phyloP scores from a whole-genome alignment of 2,329 filamentous ascomycete species.

The Huntiella decipiens region DNA sequence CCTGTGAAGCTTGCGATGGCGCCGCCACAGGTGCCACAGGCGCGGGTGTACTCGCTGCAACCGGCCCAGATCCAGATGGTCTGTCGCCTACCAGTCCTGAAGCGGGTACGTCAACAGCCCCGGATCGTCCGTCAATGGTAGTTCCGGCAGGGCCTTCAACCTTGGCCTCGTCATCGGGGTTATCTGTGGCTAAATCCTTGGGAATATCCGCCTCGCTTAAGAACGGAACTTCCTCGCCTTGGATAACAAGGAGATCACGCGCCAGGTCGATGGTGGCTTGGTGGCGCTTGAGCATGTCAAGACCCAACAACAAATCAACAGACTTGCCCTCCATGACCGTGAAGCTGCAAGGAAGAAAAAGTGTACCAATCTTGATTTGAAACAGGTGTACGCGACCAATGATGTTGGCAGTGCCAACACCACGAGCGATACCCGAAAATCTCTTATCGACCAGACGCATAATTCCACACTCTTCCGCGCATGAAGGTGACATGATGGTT shows the following conservation, averaged over 20 bases:
- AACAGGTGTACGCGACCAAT: constrained; percentile 89
- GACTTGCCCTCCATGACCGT: constrained; percentile 99
- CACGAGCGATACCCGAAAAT: constrained; percentile 78
- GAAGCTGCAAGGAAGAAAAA: constrained; percentile 83
- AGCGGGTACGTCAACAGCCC: constrained; percentile 34
- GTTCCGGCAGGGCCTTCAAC: constrained; percentile 76
- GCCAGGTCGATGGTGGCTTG: constrained; percentile 81
- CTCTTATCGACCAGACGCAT: constrained; percentile 88
- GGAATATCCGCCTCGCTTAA: constrained; percentile 86
- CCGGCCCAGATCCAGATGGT: constrained; percentile 15
- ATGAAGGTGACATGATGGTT: constrained; percentile 94
- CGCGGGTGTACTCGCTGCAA: constrained; percentile 5
- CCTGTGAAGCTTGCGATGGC: constrained; percentile 15
- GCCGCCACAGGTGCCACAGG: constrained; percentile 13
- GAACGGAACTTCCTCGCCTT: constrained; percentile 74
- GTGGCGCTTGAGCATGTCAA: constrained; percentile 95
- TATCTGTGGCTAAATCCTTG: constrained; percentile 61
- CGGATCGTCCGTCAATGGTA: constrained; percentile 65
- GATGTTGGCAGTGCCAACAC: constrained; percentile 86
- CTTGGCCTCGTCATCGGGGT: constrained; percentile 59
- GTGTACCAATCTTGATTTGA: constrained; percentile 76
- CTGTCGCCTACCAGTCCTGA: too few relatives aligned
- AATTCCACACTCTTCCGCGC: constrained; percentile 81
- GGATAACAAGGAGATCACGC: constrained; percentile 70
- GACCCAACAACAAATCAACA: constrained; percentile 76